Base-by-base conservation (phyloP, 495 filamentous ascomycete species). In the Daldinia decipiens region DNA sequence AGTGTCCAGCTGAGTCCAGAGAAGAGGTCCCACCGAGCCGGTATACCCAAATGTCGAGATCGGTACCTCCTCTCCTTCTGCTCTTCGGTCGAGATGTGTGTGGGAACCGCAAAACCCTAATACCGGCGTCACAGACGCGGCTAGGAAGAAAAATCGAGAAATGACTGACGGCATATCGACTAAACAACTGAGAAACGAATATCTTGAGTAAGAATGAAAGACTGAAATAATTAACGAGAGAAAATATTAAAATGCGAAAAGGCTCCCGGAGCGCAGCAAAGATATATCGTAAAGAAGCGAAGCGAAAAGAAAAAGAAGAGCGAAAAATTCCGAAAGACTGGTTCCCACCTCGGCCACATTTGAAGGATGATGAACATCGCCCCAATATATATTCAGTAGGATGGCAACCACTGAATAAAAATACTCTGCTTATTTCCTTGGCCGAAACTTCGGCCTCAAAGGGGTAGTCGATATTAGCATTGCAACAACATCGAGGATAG, bases 1-100 rank as follows among this genome's bases (percentile, higher is more conserved):
- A 9, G 47, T 45, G 50, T 81, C 78, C 17, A 92, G 75, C 6
- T 78, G 77, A 61, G 85, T 80, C 89, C 89, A 92, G 69, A 85
- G 81, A 56, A 90, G 64, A 15, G 89, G 88, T 0, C 88, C 88
- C 50, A 74, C 81, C 1, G 66, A 56, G 15, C 81, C 86, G 11
- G 78, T 81, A 67, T 91, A 91, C 24, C 83, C 83, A 71, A 84
- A 88, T 0, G 53, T 76, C 3, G 63, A 60, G 19, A 80, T 63
- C 3, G 72, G 47, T 34, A 77, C 76, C 13, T 43, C 65, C 34
- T 78, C 79, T 17, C 75, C 77, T 29, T 75, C 73, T 53, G 80
- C 78, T 40, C 81, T 74, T 60, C 76, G 77, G 31, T 74, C 74
- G 32, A 83, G 76, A 67, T 77, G 73, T 13, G 75, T 77, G 27